Evolutionary conservation across 805 yeast species (phyloP), one percentile per base, ranked within the genome.

Genomic region (Metschnikowia rubicola): DNA sequence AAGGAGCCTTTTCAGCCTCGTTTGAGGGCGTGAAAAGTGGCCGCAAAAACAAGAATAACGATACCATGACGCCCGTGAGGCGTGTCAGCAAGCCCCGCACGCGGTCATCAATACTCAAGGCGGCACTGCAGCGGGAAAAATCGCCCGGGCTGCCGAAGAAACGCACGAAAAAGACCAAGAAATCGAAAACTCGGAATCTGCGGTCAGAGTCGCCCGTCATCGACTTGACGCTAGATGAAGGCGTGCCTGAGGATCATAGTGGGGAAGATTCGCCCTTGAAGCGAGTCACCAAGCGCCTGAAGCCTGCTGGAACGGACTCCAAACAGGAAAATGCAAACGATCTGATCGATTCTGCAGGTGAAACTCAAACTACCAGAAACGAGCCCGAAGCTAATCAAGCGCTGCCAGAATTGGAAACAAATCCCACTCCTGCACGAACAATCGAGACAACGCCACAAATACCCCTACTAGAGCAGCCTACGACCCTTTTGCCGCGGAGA

Each of bases 221-320:
- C 9, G 59, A 55, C 26, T 50, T 55, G 46, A 49, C 57, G 26
- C 30, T 30, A 5, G 57, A 53, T 3, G 46, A 40, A 1, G 51
- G 29, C 11, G 36, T 19, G 7, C 41, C 7, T 0, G 39, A 9
- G 29, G 30, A 30, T 3, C 43, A 34, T 12, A 35, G 43, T 10
- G 45, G 30, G n/a, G 35, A 31, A 2, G 51, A 48, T 11, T 43
- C 50, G 41, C 52, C 52, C n/a, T 31, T 46, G 37, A 40, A 30
- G 26, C 47, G 44, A 13, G 43, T 33, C 21, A 30, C 6, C 15
- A 8, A 19, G 38, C 32, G 19, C 10, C 35, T 17, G 39, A 35
- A 29, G 35, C 8, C 26, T 7, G 26, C 26, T 7, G 7, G 26
- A 21, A 7, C 2, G 26, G 26, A 4, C 26, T 21, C 26, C 26